phyloP scores from a whole-genome alignment of 2,329 filamentous ascomycete genomes.

The Coleophoma cylindrospora region DNA sequence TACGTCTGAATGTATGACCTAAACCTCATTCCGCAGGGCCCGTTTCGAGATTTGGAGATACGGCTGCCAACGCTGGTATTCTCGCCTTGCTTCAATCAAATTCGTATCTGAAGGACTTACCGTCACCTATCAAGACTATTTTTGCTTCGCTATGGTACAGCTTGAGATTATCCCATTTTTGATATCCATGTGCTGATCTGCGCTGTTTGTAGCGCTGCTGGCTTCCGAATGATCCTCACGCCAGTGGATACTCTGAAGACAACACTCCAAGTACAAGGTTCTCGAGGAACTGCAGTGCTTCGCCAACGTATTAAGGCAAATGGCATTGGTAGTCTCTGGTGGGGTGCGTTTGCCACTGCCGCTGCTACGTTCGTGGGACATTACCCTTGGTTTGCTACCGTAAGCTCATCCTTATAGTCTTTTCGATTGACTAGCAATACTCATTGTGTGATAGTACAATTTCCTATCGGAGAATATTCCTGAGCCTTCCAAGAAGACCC shows the following conservation, averaged over 20 bases:
- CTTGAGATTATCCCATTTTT: not conserved
- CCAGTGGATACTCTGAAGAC: constrained; percentile 46
- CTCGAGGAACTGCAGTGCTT: constrained; percentile 35
- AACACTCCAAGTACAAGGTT: constrained; percentile 41
- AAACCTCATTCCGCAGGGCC: constrained; percentile 28
- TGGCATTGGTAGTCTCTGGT: constrained; percentile 41
- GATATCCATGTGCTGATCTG: not conserved
- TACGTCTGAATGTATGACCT: not conserved
- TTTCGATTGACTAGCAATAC: not conserved
- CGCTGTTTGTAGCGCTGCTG: constrained; percentile 31
- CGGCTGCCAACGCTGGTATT: constrained; percentile 44
- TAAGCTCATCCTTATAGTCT: constrained; percentile 13
- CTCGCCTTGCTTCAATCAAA: constrained; percentile 41
- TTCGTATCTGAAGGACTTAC: constrained; percentile 36
- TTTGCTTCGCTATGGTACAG: constrained; percentile 40
- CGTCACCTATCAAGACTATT: constrained; percentile 37
- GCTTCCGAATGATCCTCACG: constrained; percentile 41
- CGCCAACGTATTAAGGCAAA: constrained; percentile 38
- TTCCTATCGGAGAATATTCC: constrained; percentile 32
- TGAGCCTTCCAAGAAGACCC: constrained; percentile 33
- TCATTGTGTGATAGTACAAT: constrained; percentile 33
- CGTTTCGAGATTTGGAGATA: constrained; percentile 40
- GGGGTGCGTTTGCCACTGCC: constrained; percentile 43
- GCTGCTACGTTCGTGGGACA: constrained; percentile 43
- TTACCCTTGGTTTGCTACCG: constrained; percentile 45